Evolutionary conservation across 73 alveolate genomes (phyloP), one percentile per base, ranked within the genome.

Genomic region (Paramecium biaurelia): DNA sequence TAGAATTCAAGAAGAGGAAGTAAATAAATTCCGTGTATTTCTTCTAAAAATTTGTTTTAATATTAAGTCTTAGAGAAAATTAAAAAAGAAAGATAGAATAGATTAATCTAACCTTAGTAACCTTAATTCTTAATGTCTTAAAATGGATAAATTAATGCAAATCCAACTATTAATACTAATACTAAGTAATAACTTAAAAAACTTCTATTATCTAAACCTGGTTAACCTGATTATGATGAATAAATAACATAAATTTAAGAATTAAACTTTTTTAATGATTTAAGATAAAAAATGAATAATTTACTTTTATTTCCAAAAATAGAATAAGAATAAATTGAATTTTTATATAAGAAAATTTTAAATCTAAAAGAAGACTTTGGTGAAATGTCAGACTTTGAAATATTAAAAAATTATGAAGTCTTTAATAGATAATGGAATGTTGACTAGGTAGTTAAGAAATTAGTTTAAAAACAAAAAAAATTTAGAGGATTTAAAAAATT

Each of bases 401-500:
- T 63, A 30, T 63, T 63, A n/a, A 26, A 32, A 63, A 63, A 63
- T 26, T 63, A 63, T 63, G 84, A 63, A 63, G 24, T 63, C 20
- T 63, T 26, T 32, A 63, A 63, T 63, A 63, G 84, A 63, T 18
- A 30, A 26, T 63, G 84, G 84, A 63, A 63, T 32, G 45, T 12
- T 63, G 84, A 63, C 28, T 63, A 11, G 26, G 84, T 63, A 14
- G 45, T 63, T 7, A 63, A 63, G 24, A 63, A 32, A 63, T 26
- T 63, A 63, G 11, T 41, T 26, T 63, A 30, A 63, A 63, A 63
- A 63, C 11, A 63, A 32, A 63, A 26, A 63, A 63, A 63, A 26
- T 63, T 63, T 18, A 63, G 84, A 63, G 84, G 84, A 21, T 63
- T 63, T 63, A 63, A 63, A 24, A 63, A 63, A n/a, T 49, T 63